phyloP scores from a whole-genome alignment of 257 asterid species.

The Solanum chmielewskii region DNA sequence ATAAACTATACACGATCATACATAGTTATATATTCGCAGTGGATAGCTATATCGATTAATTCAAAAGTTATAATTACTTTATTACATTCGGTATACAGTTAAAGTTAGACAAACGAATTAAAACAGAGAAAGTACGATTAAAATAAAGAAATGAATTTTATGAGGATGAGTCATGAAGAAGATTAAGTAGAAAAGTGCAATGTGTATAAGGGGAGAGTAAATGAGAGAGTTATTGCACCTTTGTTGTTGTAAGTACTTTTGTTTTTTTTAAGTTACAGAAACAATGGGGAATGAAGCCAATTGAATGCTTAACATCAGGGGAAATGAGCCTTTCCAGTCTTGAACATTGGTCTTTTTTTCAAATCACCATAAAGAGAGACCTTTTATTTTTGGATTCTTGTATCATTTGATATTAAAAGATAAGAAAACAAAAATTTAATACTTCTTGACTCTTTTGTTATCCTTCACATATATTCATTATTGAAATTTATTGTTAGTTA shows the following conservation, averaged over 20 bases:
- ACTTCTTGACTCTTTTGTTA: not conserved
- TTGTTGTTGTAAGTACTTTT: not conserved
- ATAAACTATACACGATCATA: not conserved
- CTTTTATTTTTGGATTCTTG: not conserved
- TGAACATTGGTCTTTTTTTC: not conserved
- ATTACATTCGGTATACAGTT: rapidly evolving
- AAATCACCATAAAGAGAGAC: not conserved
- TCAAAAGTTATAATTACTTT: not conserved
- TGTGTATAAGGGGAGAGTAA: not conserved
- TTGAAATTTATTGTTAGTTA: not conserved
- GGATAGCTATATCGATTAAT: rapidly evolving
- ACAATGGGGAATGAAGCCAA: constrained; percentile 6
- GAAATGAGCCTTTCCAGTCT: constrained; percentile 23
- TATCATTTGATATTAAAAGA: not conserved
- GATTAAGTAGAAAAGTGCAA: constrained; percentile 1
- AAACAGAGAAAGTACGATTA: not conserved
- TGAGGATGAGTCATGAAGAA: constrained; percentile 16
- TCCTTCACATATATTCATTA: not conserved
- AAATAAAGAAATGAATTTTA: not conserved
- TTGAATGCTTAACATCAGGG: constrained; percentile 35
- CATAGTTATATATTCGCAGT: not conserved
- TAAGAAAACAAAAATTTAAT: not conserved
- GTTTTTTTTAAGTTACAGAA: constrained; percentile 5
- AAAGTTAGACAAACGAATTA: not conserved
- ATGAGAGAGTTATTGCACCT: constrained; percentile 12